A percentile compares a stretch with the other conserved stretches of the same genome.
phyloP scores from a whole-genome alignment of 768 basidiomycete species.

The Tulasnella sp. region DNA sequence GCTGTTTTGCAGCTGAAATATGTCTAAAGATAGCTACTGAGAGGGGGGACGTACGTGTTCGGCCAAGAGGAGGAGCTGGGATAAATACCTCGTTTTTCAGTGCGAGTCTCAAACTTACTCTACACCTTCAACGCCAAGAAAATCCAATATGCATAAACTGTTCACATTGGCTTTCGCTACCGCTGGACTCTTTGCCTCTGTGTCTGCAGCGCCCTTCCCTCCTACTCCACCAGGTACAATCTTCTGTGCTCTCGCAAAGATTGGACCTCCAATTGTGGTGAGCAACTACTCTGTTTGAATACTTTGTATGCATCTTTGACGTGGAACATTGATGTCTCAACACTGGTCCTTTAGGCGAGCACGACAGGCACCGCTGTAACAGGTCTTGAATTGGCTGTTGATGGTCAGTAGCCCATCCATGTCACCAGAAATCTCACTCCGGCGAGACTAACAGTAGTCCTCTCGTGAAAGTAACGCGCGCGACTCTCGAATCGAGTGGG shows the following conservation, averaged over 20 bases:
- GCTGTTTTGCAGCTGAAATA: too few species aligned
- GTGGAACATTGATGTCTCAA: too few species aligned
- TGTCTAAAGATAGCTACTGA: too few species aligned
- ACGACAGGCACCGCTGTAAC: not conserved
- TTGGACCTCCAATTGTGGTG: not conserved
- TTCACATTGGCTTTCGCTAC: not conserved
- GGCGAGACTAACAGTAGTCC: not conserved
- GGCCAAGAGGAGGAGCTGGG: too few species aligned
- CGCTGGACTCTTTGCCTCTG: not conserved
- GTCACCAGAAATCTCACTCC: not conserved
- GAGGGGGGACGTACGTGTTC: too few species aligned
- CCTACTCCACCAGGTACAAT: not conserved
- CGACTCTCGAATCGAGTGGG: not conserved
- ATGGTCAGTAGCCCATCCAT: too few species aligned
- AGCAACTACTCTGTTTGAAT: too few species aligned
- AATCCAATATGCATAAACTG: not conserved
- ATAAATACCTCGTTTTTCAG: too few species aligned
- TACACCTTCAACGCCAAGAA: not conserved
- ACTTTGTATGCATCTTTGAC: too few species aligned
- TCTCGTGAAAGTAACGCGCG: not conserved
- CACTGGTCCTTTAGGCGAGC: not conserved
- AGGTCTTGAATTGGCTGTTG: not conserved
- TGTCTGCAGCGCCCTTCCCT: not conserved
- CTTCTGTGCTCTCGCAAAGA: not conserved
- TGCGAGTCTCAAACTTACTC: too few species aligned